A percentile compares a stretch with the other conserved stretches of the same genome.
Conservation (phyloP, 2,329 filamentous ascomycete genomes). For the Didymellaceae sp. region DNA sequence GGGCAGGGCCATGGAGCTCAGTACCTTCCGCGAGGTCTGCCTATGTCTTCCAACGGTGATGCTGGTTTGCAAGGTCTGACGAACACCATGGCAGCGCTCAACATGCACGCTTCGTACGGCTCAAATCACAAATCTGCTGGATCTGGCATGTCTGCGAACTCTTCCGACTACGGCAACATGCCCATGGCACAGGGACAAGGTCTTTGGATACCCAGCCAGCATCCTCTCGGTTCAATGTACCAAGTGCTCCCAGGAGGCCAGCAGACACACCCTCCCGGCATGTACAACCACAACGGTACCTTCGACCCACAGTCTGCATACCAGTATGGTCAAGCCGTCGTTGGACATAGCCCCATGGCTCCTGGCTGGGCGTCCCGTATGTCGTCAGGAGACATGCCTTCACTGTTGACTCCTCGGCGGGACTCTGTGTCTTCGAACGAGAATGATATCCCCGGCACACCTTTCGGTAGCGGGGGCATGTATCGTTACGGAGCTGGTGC, state of each 20-base stretch:
- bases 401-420: conserved; percentile 59
- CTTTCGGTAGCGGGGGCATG: conserved; percentile 51
- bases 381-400: conserved; percentile 56
- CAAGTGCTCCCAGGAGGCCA: conserved; percentile 43
- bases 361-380: conserved; percentile 55
- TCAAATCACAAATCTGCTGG: conserved; percentile 42
- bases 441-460: conserved; percentile 59
- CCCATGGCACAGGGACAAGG: conserved; percentile 46
- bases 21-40: conserved; percentile 47
- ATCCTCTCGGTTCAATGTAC: conserved; percentile 44
- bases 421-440: conserved; percentile 61
- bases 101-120: conserved; percentile 45
- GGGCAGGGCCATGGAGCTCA: conserved; percentile 41
- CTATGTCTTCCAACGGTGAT: conserved; percentile 41
- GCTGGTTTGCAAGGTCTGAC: conserved; percentile 42
- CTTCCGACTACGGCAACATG: conserved; percentile 45
- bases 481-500: conserved; percentile 55
- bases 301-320: conserved; percentile 54
- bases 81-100: conserved; percentile 46
- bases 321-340: conserved; percentile 52
- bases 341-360: conserved; percentile 55
- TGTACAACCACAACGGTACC: conserved; percentile 54
- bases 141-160: conserved; percentile 40
- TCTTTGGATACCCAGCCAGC: conserved; percentile 48
- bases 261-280: conserved; percentile 46